phyloP scores from a whole-genome alignment of 73 alveolate species.

The Blepharisma stoltei region DNA sequence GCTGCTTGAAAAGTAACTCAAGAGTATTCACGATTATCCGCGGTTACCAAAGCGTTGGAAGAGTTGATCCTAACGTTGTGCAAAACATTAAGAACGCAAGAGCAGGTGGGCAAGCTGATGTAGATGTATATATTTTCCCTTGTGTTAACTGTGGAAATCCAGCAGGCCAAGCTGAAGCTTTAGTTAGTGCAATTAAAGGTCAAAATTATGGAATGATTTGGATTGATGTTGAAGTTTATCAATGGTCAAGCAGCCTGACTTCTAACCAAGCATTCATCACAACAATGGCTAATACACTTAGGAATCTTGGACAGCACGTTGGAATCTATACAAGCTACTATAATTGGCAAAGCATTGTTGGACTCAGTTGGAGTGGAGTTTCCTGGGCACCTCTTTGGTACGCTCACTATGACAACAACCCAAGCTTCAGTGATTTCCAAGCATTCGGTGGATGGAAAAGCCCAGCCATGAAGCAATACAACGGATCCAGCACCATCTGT shows the following conservation, averaged over 20 bases:
- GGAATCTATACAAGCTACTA: constrained; percentile 68
- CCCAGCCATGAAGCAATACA: constrained; percentile 69
- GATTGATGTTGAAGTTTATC: constrained; percentile 76
- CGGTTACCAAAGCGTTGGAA: constrained; percentile 53
- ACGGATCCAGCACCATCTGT: constrained; percentile 64
- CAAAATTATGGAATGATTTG: constrained; percentile 61
- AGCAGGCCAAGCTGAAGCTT: constrained; percentile 45
- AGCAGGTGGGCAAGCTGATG: constrained; percentile 52
- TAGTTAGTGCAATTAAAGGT: constrained; percentile 43
- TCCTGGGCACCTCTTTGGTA: constrained; percentile 69
- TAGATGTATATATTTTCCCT: constrained; percentile 63
- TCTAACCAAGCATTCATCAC: constrained; percentile 57
- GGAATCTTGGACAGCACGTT: constrained; percentile 46
- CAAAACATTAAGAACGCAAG: constrained; percentile 40
- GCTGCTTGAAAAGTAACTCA: no score
- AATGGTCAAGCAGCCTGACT: constrained; percentile 54
- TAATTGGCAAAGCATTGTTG: constrained; percentile 68
- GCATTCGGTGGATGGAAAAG: constrained; percentile 72
- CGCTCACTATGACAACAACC: constrained; percentile 79
- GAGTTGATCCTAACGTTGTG: constrained; percentile 46
- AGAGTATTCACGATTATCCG: constrained; percentile 44
- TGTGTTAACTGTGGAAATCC: constrained; percentile 27
- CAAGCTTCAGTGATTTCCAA: constrained; percentile 61
- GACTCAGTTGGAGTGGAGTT: constrained; percentile 52
- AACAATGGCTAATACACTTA: constrained; percentile 42